Percentiles rank a stretch among this genome's conserved stretches.
These are phyloP conservation scores for Bothriochloa decipiens DNA, from an alignment of 176 grass and related monocot species.

Conservation along the genomic window DNA sequence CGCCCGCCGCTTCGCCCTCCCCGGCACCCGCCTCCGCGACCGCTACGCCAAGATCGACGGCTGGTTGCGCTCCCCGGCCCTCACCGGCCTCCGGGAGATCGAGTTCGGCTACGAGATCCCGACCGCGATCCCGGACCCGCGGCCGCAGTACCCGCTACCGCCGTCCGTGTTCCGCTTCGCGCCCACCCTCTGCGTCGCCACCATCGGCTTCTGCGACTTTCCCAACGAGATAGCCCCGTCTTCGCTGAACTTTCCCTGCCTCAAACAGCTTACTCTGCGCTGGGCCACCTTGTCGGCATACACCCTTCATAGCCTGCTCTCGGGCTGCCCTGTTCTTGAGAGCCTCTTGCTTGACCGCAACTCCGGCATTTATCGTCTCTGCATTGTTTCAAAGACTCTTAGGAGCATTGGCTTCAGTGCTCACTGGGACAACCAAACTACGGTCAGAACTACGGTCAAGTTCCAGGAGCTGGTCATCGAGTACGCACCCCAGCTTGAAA, in stretches of 20 bases:
- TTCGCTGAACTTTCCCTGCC: not conserved
- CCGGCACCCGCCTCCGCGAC: no score
- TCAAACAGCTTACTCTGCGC: not conserved
- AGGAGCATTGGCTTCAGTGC: not conserved
- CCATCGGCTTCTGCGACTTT: no score
- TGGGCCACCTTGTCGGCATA: not conserved
- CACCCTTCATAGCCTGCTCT: not conserved
- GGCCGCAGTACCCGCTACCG: no score
- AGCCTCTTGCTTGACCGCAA: not conserved
- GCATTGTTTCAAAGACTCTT: slow-evolving; percentile 2
- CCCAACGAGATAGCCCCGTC: not conserved
- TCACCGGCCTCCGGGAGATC: no score
- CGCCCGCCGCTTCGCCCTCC: no score
- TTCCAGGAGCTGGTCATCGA: not conserved
- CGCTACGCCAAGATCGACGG: no score
- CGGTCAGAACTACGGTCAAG: not conserved
- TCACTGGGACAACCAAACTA: rapidly evolving
- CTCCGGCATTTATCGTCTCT: not conserved
- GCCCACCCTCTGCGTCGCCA: no score
- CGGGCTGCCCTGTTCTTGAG: not conserved
- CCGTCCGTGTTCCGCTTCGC: not conserved
- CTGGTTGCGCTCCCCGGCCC: no score
- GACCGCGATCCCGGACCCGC: no score
- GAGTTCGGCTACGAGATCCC: no score
- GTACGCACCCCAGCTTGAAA: slow-evolving; percentile 3